A percentile compares a stretch with the other conserved stretches of the same genome.
Evolutionary conservation across 805 yeast species (phyloP).

Genomic region (Hanseniaspora jakobsenii): DNA sequence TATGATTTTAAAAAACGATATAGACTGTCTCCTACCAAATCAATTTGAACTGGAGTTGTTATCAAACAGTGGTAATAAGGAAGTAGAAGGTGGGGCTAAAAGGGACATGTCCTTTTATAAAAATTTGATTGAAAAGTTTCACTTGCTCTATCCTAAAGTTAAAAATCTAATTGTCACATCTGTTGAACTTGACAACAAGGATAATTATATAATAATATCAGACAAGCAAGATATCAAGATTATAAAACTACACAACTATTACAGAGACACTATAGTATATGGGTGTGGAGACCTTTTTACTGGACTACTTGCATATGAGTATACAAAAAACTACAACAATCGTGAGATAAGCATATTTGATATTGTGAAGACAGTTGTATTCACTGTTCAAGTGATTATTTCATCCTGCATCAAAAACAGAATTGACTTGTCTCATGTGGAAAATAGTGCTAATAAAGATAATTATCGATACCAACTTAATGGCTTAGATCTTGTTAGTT

Average conservation of each 20-base stretch:
- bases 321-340: conserved; percentile 25
- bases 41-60: conserved; percentile 61
- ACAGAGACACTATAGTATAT: conserved; percentile 29
- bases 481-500: conserved; percentile 7
- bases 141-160: conserved; percentile 34
- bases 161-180: conserved; percentile 43
- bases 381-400: conserved; percentile 34
- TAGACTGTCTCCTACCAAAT: conserved; percentile 55
- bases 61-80: conserved; percentile 33
- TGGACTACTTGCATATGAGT: conserved; percentile 45
- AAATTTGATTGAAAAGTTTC: conserved; percentile 34
- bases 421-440: background rate
- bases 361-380: conserved; percentile 33
- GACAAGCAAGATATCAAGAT: background rate
- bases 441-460: background rate
- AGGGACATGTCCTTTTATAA: conserved; percentile 28
- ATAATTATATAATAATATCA: conserved; percentile 3
- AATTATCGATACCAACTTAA: conserved; percentile 3
- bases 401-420: conserved; percentile 28
- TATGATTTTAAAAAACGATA: conserved; percentile 33
- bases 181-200: conserved; percentile 25
- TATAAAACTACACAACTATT: conserved; percentile 3
- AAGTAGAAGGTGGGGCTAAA: conserved; percentile 29
- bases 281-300: conserved; percentile 69
- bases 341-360: conserved; percentile 16